A percentile compares a stretch with the other conserved stretches of the same genome.
Conservation (phyloP, 495 filamentous ascomycete species). For the Aspergillus sclerotioniger region DNA sequence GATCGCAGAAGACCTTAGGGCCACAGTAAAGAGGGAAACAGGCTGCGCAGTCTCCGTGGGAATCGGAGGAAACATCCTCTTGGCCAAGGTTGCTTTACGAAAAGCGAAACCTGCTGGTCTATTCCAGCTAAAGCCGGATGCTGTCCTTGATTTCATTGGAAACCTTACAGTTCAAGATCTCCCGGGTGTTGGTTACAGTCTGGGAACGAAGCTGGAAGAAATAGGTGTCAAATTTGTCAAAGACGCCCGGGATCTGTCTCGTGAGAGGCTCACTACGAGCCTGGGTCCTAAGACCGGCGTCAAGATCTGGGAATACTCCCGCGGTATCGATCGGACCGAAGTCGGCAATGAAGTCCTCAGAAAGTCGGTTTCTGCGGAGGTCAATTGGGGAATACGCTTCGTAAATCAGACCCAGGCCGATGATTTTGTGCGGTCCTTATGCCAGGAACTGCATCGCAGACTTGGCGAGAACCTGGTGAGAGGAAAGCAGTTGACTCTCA, state of each 20-base stretch:
- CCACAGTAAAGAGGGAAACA: slow-evolving; percentile 67
- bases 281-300: slow-evolving; percentile 91
- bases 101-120: slow-evolving; percentile 96
- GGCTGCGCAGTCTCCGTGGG: slow-evolving; percentile 90
- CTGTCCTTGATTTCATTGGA: slow-evolving; percentile 72
- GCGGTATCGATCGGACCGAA: slow-evolving; percentile 82
- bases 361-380: slow-evolving; percentile 92
- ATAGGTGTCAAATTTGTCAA: slow-evolving; percentile 79
- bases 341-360: slow-evolving; percentile 78
- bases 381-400: slow-evolving; percentile 98
- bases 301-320: slow-evolving; percentile 86
- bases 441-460: slow-evolving; percentile 75
- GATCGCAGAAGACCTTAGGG: slow-evolving; percentile 65
- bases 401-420: slow-evolving; percentile 86
- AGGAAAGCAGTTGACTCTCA: slow-evolving; percentile 84
- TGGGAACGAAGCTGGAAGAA: slow-evolving; percentile 79
- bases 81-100: slow-evolving; percentile 84
- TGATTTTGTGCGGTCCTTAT: slow-evolving; percentile 79
- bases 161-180: slow-evolving; percentile 73
- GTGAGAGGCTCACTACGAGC: slow-evolving; percentile 66
- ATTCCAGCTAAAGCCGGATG: slow-evolving; percentile 78
- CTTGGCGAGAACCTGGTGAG: slow-evolving; percentile 80
- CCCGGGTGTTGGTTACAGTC: slow-evolving; percentile 85
- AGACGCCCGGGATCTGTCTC: slow-evolving; percentile 72
- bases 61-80: slow-evolving; percentile 85